These are phyloP conservation scores for Paulownia fortunei DNA, from an alignment of 257 asterid species.

Conservation along the genomic window DNA sequence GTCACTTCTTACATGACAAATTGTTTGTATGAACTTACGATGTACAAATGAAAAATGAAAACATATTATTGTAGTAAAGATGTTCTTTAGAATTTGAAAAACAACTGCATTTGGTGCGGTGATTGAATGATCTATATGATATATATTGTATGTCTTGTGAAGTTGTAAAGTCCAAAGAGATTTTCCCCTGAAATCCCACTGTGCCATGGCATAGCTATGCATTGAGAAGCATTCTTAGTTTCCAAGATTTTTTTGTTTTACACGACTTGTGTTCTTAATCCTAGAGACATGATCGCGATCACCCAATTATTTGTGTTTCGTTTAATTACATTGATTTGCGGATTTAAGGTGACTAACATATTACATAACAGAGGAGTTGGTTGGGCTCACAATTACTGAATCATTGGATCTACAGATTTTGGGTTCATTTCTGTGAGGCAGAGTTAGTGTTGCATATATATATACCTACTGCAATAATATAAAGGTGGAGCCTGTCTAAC, in stretches of 20 bases:
- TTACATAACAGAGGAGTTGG: not conserved
- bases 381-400: not conserved
- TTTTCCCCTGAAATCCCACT: not conserved
- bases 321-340: not conserved
- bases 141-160: not conserved
- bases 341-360: not conserved
- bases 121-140: not conserved
- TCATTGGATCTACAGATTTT: not conserved
- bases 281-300: not conserved
- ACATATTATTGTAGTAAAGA: not conserved
- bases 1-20: not conserved
- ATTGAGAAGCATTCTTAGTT: too few relatives aligned
- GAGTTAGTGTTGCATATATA: constrained; percentile 9
- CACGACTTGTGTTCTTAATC: not conserved
- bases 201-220: too few relatives aligned
- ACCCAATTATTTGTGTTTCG: not conserved
- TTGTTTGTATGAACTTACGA: not conserved
- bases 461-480: constrained; percentile 1
- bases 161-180: not conserved
- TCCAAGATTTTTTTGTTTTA: too few relatives aligned
- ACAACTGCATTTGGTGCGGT: not conserved
- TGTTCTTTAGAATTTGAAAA: not conserved
- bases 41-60: not conserved
- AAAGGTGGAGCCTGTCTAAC: constrained; percentile 17
- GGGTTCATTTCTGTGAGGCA: not conserved